These are phyloP conservation scores for Cladosporium oxysporum DNA, from an alignment of 2,329 filamentous ascomycete genomes.

Conservation along the genomic window DNA sequence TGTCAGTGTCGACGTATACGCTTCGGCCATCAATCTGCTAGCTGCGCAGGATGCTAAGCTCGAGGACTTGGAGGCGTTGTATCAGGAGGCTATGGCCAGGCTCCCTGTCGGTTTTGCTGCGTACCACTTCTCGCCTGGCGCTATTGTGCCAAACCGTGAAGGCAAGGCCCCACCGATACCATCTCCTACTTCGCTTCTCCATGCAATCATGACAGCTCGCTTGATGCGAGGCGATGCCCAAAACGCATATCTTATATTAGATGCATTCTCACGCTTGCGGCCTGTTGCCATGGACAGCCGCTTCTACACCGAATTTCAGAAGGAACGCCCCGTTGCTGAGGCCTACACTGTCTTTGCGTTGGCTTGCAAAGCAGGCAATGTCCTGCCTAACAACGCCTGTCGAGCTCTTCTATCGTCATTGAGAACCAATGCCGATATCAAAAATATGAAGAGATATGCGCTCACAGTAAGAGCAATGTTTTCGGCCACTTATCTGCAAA, in stretches of 20 bases:
- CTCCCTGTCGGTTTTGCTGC: slow-evolving; percentile 50
- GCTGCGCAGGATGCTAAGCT: slow-evolving; percentile 44
- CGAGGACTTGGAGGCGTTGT: slow-evolving; percentile 48
- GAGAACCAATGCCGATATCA: slow-evolving; percentile 25
- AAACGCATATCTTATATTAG: slow-evolving; percentile 53
- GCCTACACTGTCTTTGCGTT: slow-evolving; percentile 51
- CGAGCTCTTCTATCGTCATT: slow-evolving; percentile 40
- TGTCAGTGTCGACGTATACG: slow-evolving; percentile 48
- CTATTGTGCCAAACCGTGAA: slow-evolving; percentile 47
- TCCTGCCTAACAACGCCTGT: slow-evolving; percentile 31
- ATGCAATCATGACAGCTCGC: slow-evolving; percentile 52
- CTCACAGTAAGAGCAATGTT: slow-evolving; percentile 41
- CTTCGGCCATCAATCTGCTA: slow-evolving; percentile 52
- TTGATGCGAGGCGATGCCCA: slow-evolving; percentile 48
- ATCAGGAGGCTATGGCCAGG: slow-evolving; percentile 46
- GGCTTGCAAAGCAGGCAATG: slow-evolving; percentile 48
- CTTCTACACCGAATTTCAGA: slow-evolving; percentile 49
- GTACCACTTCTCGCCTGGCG: slow-evolving; percentile 51
- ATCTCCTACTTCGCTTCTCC: slow-evolving; percentile 44
- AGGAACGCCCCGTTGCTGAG: slow-evolving; percentile 49
- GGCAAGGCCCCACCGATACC: slow-evolving; percentile 26
- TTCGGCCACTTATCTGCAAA: slow-evolving; percentile 45
- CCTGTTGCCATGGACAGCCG: slow-evolving; percentile 32
- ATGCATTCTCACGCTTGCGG: slow-evolving; percentile 50
- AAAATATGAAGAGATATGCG: slow-evolving; percentile 22